These are phyloP conservation scores for Neofusicoccum cordaticola DNA, from an alignment of 2,329 filamentous ascomycete species.

Conservation along the genomic window DNA sequence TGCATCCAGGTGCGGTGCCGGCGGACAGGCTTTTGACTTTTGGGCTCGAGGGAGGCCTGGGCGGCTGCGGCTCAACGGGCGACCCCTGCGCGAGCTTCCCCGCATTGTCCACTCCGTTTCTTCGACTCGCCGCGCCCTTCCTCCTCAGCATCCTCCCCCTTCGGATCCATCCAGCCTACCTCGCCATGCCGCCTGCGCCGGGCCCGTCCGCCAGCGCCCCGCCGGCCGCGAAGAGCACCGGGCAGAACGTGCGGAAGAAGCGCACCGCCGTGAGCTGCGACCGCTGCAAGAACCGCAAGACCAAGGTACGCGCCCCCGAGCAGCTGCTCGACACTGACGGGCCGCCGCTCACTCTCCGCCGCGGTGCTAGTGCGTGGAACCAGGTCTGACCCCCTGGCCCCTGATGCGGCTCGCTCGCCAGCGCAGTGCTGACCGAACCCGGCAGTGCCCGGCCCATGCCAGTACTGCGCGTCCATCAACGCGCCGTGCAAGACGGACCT, in stretches of 20 bases:
- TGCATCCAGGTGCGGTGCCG: too few relatives aligned
- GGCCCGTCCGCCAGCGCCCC: too few relatives aligned
- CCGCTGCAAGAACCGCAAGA: constrained; percentile 37
- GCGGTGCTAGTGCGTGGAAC: constrained; percentile 35
- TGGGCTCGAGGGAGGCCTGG: too few relatives aligned
- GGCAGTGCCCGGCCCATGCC: constrained; percentile 37
- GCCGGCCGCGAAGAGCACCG: neutral
- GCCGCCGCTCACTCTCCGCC: constrained; percentile 28
- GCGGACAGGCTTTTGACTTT: too few relatives aligned
- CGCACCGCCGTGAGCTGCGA: constrained; percentile 29
- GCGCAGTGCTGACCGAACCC: constrained; percentile 13
- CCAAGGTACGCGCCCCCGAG: constrained; percentile 26
- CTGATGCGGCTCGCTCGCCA: neutral
- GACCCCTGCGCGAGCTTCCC: constrained; percentile 8
- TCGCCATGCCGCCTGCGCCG: neutral
- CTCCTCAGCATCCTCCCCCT: neutral
- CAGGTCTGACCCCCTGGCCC: constrained; percentile 27
- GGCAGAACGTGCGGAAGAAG: neutral
- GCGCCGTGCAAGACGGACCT: constrained; percentile 35
- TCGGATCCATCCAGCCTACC: neutral
- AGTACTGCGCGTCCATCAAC: constrained; percentile 37
- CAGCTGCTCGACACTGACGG: neutral
- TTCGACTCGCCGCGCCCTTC: neutral
- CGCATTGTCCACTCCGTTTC: neutral
- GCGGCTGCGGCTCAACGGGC: neutral